Conservation (phyloP, 2,329 filamentous ascomycete species). For the Bipolaris zeicola region DNA sequence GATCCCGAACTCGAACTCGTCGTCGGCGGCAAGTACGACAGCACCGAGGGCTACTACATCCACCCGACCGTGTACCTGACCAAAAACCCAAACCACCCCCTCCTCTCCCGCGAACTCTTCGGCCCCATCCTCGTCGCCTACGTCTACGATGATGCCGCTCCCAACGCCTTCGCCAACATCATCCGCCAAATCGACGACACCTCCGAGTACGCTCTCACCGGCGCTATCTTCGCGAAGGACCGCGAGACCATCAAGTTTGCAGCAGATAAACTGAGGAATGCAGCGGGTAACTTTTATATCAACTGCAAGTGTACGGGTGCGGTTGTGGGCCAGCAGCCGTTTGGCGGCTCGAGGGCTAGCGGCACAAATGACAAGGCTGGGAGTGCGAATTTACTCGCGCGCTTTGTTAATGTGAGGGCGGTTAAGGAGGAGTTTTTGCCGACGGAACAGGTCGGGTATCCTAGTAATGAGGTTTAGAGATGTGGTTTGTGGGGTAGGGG, state of each 20-base stretch:
- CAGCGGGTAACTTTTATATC: slow-evolving; percentile 84
- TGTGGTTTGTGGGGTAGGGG: no score
- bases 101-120: slow-evolving; percentile 81
- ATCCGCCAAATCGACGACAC: slow-evolving; percentile 71
- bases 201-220: slow-evolving; percentile 78
- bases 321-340: slow-evolving; percentile 58
- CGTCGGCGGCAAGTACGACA: slow-evolving; percentile 77
- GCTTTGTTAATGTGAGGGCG: slow-evolving; percentile 62
- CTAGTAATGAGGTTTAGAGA: slow-evolving; percentile 56
- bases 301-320: slow-evolving; percentile 74
- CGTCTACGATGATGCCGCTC: slow-evolving; percentile 73
- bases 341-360: slow-evolving; percentile 61
- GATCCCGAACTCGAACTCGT: slow-evolving; percentile 75
- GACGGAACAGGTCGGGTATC: slow-evolving; percentile 57
- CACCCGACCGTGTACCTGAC: slow-evolving; percentile 82
- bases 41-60: slow-evolving; percentile 79
- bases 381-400: slow-evolving; percentile 56
- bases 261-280: slow-evolving; percentile 72
- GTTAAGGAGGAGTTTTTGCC: slow-evolving; percentile 63
- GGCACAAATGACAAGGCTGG: slow-evolving; percentile 65
- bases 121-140: slow-evolving; percentile 76
- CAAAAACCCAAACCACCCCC: slow-evolving; percentile 72
- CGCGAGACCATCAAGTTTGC: slow-evolving; percentile 68
- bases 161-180: slow-evolving; percentile 63
- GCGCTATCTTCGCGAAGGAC: slow-evolving; percentile 75